These are phyloP conservation scores for Thalia dealbata DNA, from an alignment of 176 grass and related monocot genomes.

Conservation along the genomic window DNA sequence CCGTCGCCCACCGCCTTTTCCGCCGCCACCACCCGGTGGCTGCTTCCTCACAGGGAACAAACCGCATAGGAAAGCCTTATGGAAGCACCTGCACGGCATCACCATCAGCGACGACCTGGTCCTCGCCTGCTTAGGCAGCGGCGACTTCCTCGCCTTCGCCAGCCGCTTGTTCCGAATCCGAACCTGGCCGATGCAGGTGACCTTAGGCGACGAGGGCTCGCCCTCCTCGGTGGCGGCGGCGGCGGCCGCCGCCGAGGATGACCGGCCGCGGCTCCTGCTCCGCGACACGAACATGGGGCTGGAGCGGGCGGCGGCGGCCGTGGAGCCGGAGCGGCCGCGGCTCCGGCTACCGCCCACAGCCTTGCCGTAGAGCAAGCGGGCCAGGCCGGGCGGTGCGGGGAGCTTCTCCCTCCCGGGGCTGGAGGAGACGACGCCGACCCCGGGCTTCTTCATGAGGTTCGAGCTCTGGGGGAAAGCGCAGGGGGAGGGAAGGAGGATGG, in stretches of 20 bases:
- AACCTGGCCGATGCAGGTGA: constrained; percentile 85
- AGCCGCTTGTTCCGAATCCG: constrained; percentile 48
- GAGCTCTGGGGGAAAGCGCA: too few relatives aligned
- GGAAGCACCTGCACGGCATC: constrained; percentile 46
- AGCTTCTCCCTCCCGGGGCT: constrained; percentile 11
- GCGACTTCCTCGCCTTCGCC: background rate
- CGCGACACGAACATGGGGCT: constrained; percentile 41
- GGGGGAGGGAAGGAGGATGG: background rate
- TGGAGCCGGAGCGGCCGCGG: constrained; percentile 11
- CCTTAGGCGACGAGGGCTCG: constrained; percentile 74
- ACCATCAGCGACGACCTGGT: constrained; percentile 3
- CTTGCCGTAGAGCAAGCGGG: constrained; percentile 7
- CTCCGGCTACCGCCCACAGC: background rate
- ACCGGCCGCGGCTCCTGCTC: constrained; percentile 28
- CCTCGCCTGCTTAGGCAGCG: constrained; percentile 11
- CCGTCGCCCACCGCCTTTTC: background rate
- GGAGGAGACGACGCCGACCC: background rate
- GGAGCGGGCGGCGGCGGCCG: constrained; percentile 22
- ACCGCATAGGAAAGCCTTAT: constrained; percentile 48
- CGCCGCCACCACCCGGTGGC: background rate
- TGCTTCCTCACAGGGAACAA: constrained; percentile 10
- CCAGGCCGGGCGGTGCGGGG: background rate
- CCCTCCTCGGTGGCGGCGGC: constrained; percentile 20
- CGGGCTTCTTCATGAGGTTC: background rate
- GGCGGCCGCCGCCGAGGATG: background rate